These are phyloP conservation scores for Citropsis articulata DNA, from an alignment of 345 rosid genomes.

Conservation along the genomic window DNA sequence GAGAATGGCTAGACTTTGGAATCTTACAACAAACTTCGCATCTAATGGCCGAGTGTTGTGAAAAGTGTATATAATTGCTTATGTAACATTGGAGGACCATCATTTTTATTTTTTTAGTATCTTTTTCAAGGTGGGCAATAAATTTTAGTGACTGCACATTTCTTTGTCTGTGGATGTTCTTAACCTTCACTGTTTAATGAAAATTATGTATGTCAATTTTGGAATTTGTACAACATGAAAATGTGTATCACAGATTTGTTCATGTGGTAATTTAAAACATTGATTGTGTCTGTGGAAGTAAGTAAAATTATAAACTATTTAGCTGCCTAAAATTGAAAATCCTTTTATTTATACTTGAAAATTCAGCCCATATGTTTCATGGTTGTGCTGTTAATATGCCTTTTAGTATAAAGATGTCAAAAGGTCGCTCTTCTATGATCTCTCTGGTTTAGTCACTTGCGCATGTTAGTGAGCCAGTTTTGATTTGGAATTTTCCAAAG, in stretches of 20 bases:
- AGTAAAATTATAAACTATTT: neutral
- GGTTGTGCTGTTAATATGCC: neutral
- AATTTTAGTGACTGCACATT: neutral
- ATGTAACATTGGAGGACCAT: neutral
- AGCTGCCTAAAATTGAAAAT: neutral
- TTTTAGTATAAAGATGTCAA: neutral
- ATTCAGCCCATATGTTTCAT: neutral
- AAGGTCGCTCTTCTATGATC: neutral
- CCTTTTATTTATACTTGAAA: neutral
- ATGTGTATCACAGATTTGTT: neutral
- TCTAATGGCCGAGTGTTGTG: neutral
- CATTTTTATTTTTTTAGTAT: neutral
- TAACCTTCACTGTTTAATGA: neutral
- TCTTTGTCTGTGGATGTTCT: neutral
- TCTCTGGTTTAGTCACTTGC: conserved; percentile 10
- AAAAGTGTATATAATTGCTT: neutral
- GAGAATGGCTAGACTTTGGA: neutral
- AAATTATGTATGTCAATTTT: neutral
- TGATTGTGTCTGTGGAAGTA: neutral
- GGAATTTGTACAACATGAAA: neutral
- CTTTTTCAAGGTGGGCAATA: neutral
- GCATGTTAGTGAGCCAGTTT: conserved; percentile 13
- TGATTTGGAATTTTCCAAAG: conserved; percentile 41
- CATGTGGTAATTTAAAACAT: neutral
- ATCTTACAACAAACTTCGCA: neutral